These are phyloP conservation scores for Medicago truncatula DNA, from an alignment of 306 rosid species.

Conservation along the genomic window MtrunA17r5.0-ANR NC_053042.1:56624501-56625000, in stretches of 20 bases:
- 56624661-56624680: conserved; percentile 88
- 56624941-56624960: conserved; percentile 71
- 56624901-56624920: conserved; percentile 87
- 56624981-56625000: conserved; percentile 96
- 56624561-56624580: conserved; percentile 71
- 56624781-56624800: conserved; percentile 67
- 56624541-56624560: conserved; percentile 82
- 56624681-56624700: conserved; percentile 78
- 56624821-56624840: conserved; percentile 92
- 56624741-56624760: conserved; percentile 99
- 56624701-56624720: conserved; percentile 87
- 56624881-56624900: conserved; percentile 84
- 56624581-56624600: conserved; percentile 92
- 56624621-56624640: conserved; percentile 82
- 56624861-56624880: conserved; percentile 90
- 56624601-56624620: conserved; percentile 81
- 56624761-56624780: conserved; percentile 92
- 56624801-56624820: conserved; percentile 84
- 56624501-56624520: conserved; percentile 85
- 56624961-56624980: conserved; percentile 69
- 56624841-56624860: conserved; percentile 93
- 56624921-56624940: conserved; percentile 96
- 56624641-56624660: conserved; percentile 85
- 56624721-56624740: conserved; percentile 93
- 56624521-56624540: conserved; percentile 88